These are phyloP conservation scores for Kewa caespitosa DNA, from an alignment of 179 eudicot genomes.

Conservation along the genomic window DNA sequence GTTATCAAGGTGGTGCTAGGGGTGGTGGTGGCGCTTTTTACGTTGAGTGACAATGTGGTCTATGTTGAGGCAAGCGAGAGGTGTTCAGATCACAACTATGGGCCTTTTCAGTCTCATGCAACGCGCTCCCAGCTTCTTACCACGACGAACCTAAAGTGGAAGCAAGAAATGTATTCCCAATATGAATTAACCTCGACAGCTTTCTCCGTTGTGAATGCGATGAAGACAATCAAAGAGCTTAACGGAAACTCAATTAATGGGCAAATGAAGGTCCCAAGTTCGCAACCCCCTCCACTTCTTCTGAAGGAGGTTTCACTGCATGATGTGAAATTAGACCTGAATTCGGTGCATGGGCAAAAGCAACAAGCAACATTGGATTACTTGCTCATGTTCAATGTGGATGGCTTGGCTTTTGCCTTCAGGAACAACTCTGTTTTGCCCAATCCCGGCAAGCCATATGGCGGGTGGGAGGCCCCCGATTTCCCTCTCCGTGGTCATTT, in stretches of 20 bases:
- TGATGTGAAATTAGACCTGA: constrained; percentile 61
- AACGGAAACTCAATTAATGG: constrained; percentile 43
- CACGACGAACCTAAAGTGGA: constrained; percentile 32
- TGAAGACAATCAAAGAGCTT: constrained; percentile 29
- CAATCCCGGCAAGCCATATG: constrained; percentile 57
- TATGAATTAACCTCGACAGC: constrained; percentile 51
- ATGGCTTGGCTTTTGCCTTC: constrained; percentile 66
- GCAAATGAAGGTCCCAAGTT: constrained; percentile 33
- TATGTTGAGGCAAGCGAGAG: constrained; percentile 9
- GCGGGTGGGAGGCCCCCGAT: constrained; percentile 74
- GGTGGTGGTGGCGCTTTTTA: constrained; percentile 8
- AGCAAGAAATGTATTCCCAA: constrained; percentile 50
- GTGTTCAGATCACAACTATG: constrained; percentile 23
- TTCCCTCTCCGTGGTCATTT: constrained; percentile 82
- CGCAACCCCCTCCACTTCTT: constrained; percentile 31
- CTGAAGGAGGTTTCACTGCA: constrained; percentile 58
- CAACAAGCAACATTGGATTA: constrained; percentile 75
- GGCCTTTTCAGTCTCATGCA: constrained; percentile 21
- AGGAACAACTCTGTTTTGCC: constrained; percentile 64
- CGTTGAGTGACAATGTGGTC: background rate
- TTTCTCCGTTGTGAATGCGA: constrained; percentile 43
- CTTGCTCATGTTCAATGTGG: constrained; percentile 65
- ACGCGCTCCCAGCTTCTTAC: constrained; percentile 13
- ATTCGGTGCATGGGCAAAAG: constrained; percentile 52
- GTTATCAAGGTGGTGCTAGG: background rate